A percentile compares a stretch with the other conserved stretches of the same genome.
phyloP scores from a whole-genome alignment of 495 filamentous ascomycete species.

The Neurospora cerealis region DNA sequence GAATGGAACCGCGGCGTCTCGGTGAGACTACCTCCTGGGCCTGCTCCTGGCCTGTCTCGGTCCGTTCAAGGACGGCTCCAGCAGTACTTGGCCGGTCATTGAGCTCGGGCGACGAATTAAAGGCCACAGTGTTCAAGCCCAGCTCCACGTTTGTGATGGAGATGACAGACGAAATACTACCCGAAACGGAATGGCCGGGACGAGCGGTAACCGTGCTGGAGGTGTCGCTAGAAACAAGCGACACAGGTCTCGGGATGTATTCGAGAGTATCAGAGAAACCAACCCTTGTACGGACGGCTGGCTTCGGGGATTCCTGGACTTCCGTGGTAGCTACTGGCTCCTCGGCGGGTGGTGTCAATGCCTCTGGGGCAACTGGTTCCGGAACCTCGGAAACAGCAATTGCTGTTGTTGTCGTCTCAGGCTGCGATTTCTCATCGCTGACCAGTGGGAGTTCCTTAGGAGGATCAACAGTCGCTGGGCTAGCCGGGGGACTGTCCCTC shows the following conservation, averaged over 20 bases:
- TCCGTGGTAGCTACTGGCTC: conserved; percentile 2
- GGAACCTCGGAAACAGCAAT: background rate
- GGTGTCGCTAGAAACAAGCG: conserved; percentile 64
- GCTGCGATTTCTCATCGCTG: conserved; percentile 8
- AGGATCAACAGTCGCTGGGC: conserved; percentile 44
- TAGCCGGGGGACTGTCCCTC: conserved; percentile 56
- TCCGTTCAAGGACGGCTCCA: conserved; percentile 39
- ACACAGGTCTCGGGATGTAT: conserved; percentile 62
- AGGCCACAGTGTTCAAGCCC: conserved; percentile 19
- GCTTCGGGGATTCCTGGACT: conserved; percentile 27
- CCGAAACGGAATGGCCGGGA: conserved; percentile 51
- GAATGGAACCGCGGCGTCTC: conserved; percentile 40
- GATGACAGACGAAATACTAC: conserved; percentile 53
- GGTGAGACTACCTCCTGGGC: conserved; percentile 22
- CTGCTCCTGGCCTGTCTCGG: conserved; percentile 26
- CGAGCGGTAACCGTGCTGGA: conserved; percentile 56
- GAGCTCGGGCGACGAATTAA: conserved; percentile 17
- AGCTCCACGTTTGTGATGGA: conserved; percentile 36
- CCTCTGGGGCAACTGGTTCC: background rate
- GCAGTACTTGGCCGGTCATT: conserved; percentile 42
- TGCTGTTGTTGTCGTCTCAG: background rate
- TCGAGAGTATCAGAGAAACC: conserved; percentile 53
- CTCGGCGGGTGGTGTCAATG: background rate
- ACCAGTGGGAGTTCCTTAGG: conserved; percentile 29
- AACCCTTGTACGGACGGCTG: conserved; percentile 38